These are phyloP conservation scores for Phaseolus coccineus DNA, from an alignment of 331 rosid genomes.

Conservation along the genomic window DNA sequence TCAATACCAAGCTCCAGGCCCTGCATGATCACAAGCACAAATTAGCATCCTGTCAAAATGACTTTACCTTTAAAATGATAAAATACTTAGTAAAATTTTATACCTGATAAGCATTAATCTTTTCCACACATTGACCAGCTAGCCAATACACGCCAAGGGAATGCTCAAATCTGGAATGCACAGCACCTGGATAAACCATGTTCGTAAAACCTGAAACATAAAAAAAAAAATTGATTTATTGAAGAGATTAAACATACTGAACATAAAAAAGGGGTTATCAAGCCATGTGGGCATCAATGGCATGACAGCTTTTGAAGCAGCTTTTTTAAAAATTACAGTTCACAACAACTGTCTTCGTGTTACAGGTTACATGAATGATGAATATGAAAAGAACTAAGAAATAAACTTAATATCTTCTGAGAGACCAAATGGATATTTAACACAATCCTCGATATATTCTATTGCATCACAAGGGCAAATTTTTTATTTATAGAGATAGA, in stretches of 20 bases:
- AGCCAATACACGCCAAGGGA: conserved; percentile 97
- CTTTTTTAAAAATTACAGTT: conserved; percentile 23
- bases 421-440: conserved; percentile 11
- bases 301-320: conserved; percentile 28
- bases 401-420: background rate
- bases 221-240: conserved; percentile 31
- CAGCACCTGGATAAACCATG: conserved; percentile 91
- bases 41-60: conserved; percentile 14
- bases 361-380: conserved; percentile 20
- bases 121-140: conserved; percentile 82
- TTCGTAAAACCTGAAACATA: conserved; percentile 72
- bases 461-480: conserved; percentile 10
- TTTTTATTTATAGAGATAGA: conserved; percentile 9
- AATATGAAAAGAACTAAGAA: conserved; percentile 31
- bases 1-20: conserved; percentile 88
- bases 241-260: conserved; percentile 24
- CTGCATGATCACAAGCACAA: conserved; percentile 55
- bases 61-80: background rate
- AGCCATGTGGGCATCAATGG: conserved; percentile 6
- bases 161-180: conserved; percentile 95
- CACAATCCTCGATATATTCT: conserved; percentile 15
- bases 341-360: conserved; percentile 16
- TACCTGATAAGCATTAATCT: conserved; percentile 76
- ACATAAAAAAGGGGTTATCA: conserved; percentile 25
- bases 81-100: conserved; percentile 8